Evolutionary conservation across 2,329 filamentous ascomycete species (phyloP), one percentile per base, ranked within the genome.

Genomic region (Colletotrichum magnum): DNA sequence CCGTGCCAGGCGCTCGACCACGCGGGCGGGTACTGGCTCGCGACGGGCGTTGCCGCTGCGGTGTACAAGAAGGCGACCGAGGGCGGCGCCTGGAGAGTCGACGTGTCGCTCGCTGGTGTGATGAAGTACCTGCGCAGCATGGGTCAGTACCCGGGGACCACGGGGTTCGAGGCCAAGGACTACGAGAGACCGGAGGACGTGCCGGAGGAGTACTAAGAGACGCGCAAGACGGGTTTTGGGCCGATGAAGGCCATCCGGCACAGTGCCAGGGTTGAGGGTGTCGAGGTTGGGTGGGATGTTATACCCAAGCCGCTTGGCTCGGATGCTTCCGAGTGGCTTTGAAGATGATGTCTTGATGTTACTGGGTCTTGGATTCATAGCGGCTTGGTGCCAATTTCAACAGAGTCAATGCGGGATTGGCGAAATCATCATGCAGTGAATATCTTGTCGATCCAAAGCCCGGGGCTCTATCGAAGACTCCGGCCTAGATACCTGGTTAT

Each of bases 1-100:
- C 88, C 88, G 0, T 87, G 84, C 62, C 88, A 90, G 75, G 87
- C 84, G 0, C 79, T 90, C 0, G 88, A 90, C 73, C 86, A 90
- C 69, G 85, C 82, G 0, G 81, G 81, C 0, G 88, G 88, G 0
- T 89, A 87, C 62, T 78, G 89, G 21, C 79, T 90, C 0, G 86
- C 87, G 0, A 78, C 86, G 0, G 87, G 88, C 0, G 81, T 89
- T 2, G 77, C 81, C 26, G 83, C 86, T 0, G 87, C 87, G 0
- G 51, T 90, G 5, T 85, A 87, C 68, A 81, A 80, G 58, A 80
- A 83, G 15, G 81, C 81, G 0, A 77, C 71, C 0, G 78, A 81
- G 18, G 85, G 85, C 1, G 84, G 85, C 0, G 80, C 82, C 0
- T 89, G 85, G 75, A 74, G 81, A n/a, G 84, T 89, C 0, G 79